Evolutionary conservation across 768 basidiomycete genomes (phyloP), one percentile per base, ranked within the genome.

Genomic region (Russula sp.): DNA sequence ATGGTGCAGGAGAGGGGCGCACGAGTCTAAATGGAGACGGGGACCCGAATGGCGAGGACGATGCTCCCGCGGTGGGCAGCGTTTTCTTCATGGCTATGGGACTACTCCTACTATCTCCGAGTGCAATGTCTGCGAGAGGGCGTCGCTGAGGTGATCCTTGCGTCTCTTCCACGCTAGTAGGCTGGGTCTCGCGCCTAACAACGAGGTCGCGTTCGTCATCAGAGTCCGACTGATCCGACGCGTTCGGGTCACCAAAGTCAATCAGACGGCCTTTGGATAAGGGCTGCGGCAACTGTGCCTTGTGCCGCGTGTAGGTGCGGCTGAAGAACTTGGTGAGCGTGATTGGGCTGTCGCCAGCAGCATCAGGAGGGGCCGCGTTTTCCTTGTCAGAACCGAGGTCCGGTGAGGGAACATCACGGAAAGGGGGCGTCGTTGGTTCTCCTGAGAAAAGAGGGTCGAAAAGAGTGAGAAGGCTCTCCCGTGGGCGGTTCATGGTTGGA

Each of bases 1-100:
- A 11, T 64, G 72, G 60, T 70, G 64, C 65, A 31, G 66, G 62
- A 11, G 74, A 69, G 20, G 75, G 77, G 63, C 64, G 77, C 22
- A 62, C 71, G 32, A 65, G 62, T n/a, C 14, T 20, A 47, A 63
- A 55, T 5, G 61, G 31, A 9, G 60, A 53, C 9, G 65, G 63
- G 32, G 56, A 54, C 20, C 57, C 42, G 27, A 63, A 66, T 0
- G 45, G 32, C 16, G 47, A 57, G 18, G 47, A 10, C 16, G 57
- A 22, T 18, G 18, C 31, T 2, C 18, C 45, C 18, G 35, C n/a
- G 16, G 56, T 31, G 7, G 39, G 10, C 6, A 44, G 32, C 7
- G 20, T 34, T 14, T 37, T 44, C 52, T 62, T 59, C 35, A 44
- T 16, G 13, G 54, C 31, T 1, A 62, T 32, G 1, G 55, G 55